These are phyloP conservation scores for Teratosphaeria epicoccoides DNA, from an alignment of 2,329 filamentous ascomycete genomes.

Conservation along the genomic window DNA sequence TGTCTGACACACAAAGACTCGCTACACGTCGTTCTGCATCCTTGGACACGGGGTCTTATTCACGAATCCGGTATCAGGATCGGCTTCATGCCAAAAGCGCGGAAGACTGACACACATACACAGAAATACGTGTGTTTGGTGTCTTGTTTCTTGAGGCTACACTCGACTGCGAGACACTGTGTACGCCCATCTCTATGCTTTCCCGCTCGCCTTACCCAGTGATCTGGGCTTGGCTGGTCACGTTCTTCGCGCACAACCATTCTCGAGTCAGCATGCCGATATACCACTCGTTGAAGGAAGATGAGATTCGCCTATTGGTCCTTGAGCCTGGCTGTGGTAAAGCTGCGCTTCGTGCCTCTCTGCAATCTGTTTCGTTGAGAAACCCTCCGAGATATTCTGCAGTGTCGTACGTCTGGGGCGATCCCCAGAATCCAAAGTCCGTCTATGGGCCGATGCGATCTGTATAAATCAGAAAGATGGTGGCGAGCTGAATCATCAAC, in stretches of 20 bases:
- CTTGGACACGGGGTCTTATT: no score
- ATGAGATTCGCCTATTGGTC: not conserved
- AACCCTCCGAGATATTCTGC: conserved; percentile 1
- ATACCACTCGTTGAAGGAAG: not conserved
- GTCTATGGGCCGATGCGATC: conserved; percentile 15
- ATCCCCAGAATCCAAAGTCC: not conserved
- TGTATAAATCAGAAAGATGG: conserved; percentile 14
- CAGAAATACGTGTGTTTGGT: no score
- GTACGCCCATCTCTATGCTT: no score
- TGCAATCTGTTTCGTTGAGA: not conserved
- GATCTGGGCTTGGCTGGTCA: not conserved
- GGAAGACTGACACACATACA: no score
- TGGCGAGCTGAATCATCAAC: conserved; percentile 10
- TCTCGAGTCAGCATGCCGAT: not conserved
- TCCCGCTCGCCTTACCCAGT: no score
- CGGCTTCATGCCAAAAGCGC: no score
- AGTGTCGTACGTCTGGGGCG: conserved; percentile 6
- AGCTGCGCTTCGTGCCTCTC: not conserved
- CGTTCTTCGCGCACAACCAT: not conserved
- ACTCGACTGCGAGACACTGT: no score
- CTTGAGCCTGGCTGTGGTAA: not conserved
- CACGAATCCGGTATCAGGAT: no score
- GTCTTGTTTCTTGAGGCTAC: no score
- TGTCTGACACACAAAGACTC: no score
- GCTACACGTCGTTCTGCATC: no score